Conservation (phyloP, 2,329 filamentous ascomycete species). For the Phaeophleospora eucalypticola region DNA sequence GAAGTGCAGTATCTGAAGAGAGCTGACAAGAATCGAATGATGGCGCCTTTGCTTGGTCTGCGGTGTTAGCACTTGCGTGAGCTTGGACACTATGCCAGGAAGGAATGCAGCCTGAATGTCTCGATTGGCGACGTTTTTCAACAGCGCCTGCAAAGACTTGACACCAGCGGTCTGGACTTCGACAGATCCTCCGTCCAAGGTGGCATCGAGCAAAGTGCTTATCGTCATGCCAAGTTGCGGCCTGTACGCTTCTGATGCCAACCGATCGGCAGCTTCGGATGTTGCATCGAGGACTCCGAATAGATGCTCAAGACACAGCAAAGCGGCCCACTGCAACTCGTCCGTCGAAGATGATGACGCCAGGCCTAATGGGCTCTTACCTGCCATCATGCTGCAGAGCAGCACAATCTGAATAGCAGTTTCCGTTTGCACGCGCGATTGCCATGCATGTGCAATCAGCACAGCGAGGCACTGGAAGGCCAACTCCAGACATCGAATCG, state of each 20-base stretch:
- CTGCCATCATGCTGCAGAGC: conserved; percentile 75
- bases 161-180: conserved; percentile 70
- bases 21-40: conserved; percentile 56
- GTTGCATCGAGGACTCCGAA: conserved; percentile 53
- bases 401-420: conserved; percentile 82
- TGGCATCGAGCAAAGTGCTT: conserved; percentile 70
- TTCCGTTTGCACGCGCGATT: conserved; percentile 62
- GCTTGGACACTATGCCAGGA: conserved; percentile 77
- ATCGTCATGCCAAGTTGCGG: conserved; percentile 79
- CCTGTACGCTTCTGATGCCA: conserved; percentile 57
- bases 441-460: conserved; percentile 77
- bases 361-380: conserved; percentile 61
- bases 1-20: conserved; percentile 22
- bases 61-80: conserved; percentile 70
- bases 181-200: conserved; percentile 60
- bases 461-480: conserved; percentile 70
- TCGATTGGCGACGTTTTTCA: conserved; percentile 62
- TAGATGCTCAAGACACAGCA: conserved; percentile 64
- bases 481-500: conserved; percentile 68
- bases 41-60: conserved; percentile 59
- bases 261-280: conserved; percentile 42
- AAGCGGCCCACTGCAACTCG: conserved; percentile 69
- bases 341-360: conserved; percentile 57
- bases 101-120: conserved; percentile 80
- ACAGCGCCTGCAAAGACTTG: conserved; percentile 59